Evolutionary conservation across 2,329 filamentous ascomycete genomes (phyloP).

Genomic region (Aspergillus tanneri): DNA sequence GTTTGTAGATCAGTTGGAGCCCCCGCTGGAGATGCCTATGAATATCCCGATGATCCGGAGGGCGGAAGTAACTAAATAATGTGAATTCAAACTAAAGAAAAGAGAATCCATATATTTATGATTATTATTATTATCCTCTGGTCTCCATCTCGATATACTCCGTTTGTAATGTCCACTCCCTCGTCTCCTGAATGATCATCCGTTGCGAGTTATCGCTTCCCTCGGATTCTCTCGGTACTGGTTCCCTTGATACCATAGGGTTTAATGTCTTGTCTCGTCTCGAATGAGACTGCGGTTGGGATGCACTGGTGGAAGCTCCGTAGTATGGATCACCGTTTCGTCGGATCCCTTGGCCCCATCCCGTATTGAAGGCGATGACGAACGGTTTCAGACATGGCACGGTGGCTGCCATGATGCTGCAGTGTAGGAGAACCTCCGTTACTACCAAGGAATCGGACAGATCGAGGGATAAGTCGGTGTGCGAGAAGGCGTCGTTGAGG

Average conservation of each 20-base stretch:
- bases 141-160: not conserved
- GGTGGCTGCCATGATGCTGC: conserved; percentile 43
- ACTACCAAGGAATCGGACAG: conserved; percentile 35
- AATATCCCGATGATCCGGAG: conserved; percentile 5
- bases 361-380: conserved; percentile 42
- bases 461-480: conserved; percentile 31
- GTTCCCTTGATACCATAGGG: no score
- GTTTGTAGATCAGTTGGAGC: conserved; percentile 10
- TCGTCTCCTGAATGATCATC: conserved; percentile 22
- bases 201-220: conserved; percentile 16
- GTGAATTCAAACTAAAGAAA: not conserved
- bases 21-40: not conserved
- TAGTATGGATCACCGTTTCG: conserved; percentile 2
- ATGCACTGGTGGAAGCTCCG: not conserved
- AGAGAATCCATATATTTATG: not conserved
- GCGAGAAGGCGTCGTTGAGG: conserved; percentile 23
- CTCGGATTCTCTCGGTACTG: conserved; percentile 7
- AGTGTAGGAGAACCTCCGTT: conserved; percentile 41
- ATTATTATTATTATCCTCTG: not conserved
- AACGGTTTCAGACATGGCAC: conserved; percentile 45
- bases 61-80: not conserved
- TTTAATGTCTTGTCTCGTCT: not conserved
- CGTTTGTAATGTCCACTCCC: conserved; percentile 13
- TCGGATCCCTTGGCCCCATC: conserved; percentile 28
- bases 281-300: not conserved